Conservation (phyloP, 768 basidiomycete genomes). For the Amanita rubescens region DNA sequence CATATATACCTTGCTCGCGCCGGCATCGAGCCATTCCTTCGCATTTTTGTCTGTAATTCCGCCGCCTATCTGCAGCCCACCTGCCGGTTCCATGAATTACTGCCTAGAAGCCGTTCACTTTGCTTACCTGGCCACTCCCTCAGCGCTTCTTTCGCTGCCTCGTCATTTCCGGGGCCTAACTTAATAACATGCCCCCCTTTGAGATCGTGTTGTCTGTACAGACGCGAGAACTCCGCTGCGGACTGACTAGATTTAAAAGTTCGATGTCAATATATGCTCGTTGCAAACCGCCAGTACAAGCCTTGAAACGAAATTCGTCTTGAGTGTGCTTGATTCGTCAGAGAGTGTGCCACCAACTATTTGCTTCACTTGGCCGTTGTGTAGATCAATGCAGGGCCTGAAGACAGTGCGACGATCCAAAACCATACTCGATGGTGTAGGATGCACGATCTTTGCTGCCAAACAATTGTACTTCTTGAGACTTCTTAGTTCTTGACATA, state of each 20-base stretch:
- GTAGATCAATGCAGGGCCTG: constrained; percentile 94
- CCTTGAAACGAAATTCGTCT: constrained; percentile 92
- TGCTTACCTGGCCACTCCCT: constrained; percentile 70
- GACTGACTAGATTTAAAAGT: constrained; percentile 47
- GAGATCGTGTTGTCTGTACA: constrained; percentile 66
- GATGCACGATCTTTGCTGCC: background rate
- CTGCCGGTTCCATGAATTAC: constrained; percentile 29
- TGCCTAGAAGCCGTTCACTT: background rate
- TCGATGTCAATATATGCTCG: constrained; percentile 8
- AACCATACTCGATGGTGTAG: constrained; percentile 20
- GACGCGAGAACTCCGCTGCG: constrained; percentile 67
- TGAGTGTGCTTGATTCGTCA: constrained; percentile 54
- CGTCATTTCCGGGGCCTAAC: constrained; percentile 84
- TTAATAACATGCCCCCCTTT: constrained; percentile 95
- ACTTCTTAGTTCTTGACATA: no score
- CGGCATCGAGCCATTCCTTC: constrained; percentile 73
- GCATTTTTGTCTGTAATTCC: constrained; percentile 84
- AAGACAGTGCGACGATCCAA: constrained; percentile 47
- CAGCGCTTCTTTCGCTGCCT: constrained; percentile 81
- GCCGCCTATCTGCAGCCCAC: constrained; percentile 85
- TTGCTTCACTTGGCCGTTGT: constrained; percentile 94
- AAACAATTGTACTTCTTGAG: background rate
- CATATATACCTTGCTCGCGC: constrained; percentile 72
- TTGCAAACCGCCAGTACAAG: constrained; percentile 24
- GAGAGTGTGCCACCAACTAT: constrained; percentile 94